Conservation (phyloP, 2,329 filamentous ascomycete genomes). For the Xenosphaeropsis pyriputrescens region DNA sequence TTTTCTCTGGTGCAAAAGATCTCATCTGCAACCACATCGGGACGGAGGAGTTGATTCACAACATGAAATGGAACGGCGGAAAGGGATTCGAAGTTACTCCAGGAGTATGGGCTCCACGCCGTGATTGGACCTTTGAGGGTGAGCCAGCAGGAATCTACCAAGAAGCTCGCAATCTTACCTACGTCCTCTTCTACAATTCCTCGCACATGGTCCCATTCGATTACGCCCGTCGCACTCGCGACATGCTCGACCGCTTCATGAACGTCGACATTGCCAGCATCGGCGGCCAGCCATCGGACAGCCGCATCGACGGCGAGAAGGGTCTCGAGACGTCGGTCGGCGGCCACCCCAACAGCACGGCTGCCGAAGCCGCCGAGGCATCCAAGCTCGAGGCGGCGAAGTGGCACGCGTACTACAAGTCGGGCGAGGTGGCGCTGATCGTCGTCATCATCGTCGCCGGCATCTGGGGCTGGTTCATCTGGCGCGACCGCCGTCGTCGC, state of each 20-base stretch:
- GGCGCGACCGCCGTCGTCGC: conserved; percentile 42
- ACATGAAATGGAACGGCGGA: conserved; percentile 81
- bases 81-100: conserved; percentile 82
- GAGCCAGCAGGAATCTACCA: conserved; percentile 86
- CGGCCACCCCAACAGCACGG: conserved; percentile 51
- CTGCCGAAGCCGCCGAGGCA: conserved; percentile 45
- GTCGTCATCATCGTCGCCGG: conserved; percentile 48
- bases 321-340: conserved; percentile 51
- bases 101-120: conserved; percentile 81
- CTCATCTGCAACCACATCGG: conserved; percentile 95
- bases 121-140: conserved; percentile 87
- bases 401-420: conserved; percentile 58
- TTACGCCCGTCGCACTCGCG: conserved; percentile 68
- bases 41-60: conserved; percentile 80
- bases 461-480: conserved; percentile 50
- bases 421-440: conserved; percentile 54
- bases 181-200: conserved; percentile 87
- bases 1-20: conserved; percentile 90
- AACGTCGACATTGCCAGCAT: conserved; percentile 81
- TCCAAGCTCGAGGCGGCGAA: conserved; percentile 50
- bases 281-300: conserved; percentile 56
- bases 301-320: conserved; percentile 56
- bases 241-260: conserved; percentile 98
- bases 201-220: conserved; percentile 99
- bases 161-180: conserved; percentile 86